Percentiles rank a stretch among this genome's conserved stretches.
Conservation (phyloP, 1,139 yeast genomes). For the Suhomyces wounanorum region DNA sequence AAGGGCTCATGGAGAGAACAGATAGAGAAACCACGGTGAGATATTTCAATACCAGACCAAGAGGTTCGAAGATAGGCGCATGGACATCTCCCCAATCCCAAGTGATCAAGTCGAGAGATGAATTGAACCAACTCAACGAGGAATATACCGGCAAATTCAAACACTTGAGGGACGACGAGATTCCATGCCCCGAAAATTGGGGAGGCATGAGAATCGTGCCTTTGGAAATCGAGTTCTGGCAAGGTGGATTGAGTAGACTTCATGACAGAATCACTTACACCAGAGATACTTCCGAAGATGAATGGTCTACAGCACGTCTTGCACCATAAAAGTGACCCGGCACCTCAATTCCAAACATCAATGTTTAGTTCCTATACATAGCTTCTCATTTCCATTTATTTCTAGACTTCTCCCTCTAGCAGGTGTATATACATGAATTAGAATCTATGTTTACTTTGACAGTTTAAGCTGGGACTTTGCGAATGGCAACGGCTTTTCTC, state of each 20-base stretch:
- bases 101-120: conserved; percentile 56
- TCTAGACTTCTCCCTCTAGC: background rate
- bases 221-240: conserved; percentile 94
- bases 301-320: conserved; percentile 68
- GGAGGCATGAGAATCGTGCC: conserved; percentile 92
- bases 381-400: conserved; percentile 1
- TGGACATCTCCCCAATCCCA: conserved; percentile 94
- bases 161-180: conserved; percentile 54
- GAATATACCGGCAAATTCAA: conserved; percentile 59
- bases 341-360: background rate
- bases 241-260: conserved; percentile 85
- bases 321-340: conserved; percentile 55
- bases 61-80: conserved; percentile 93
- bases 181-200: conserved; percentile 94
- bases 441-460: conserved; percentile 16
- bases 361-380: too few species aligned
- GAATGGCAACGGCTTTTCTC: conserved; percentile 40
- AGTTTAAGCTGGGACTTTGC: conserved; percentile 27
- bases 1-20: conserved; percentile 78
- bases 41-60: conserved; percentile 84
- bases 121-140: conserved; percentile 56
- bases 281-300: conserved; percentile 48
- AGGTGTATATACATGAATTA: conserved; percentile 6
- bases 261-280: conserved; percentile 87
- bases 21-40: conserved; percentile 71